phyloP scores from a whole-genome alignment of 768 basidiomycete species.

The Coprinopsis cinerea region DNA sequence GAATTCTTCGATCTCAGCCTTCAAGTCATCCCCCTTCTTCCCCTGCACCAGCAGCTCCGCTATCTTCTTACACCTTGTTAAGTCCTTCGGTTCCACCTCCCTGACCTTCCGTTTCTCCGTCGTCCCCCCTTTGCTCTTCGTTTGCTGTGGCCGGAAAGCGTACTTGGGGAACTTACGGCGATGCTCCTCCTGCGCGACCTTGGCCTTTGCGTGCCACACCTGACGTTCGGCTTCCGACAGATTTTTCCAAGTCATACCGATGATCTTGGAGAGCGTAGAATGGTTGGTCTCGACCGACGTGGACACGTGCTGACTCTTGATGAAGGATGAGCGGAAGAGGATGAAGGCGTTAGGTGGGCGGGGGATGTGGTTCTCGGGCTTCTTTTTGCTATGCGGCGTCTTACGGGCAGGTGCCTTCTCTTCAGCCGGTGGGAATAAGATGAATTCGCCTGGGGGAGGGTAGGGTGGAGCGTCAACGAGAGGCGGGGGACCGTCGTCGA shows the following conservation, averaged over 20 bases:
- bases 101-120: constrained; percentile 56
- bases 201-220: constrained; percentile 74
- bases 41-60: constrained; percentile 61
- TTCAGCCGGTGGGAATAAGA: constrained; percentile 54
- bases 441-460: constrained; percentile 28
- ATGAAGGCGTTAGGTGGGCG: constrained; percentile 86
- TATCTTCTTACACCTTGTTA: constrained; percentile 61
- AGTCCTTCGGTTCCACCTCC: constrained; percentile 63
- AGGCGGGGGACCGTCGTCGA: constrained; percentile 23
- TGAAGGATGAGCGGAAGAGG: constrained; percentile 79
- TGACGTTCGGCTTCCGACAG: constrained; percentile 71
- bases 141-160: constrained; percentile 67
- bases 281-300: constrained; percentile 78
- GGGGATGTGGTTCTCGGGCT: constrained; percentile 70
- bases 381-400: constrained; percentile 60
- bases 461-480: constrained; percentile 22
- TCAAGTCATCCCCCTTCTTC: constrained; percentile 52
- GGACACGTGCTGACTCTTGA: constrained; percentile 72
- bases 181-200: constrained; percentile 70
- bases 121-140: constrained; percentile 38
- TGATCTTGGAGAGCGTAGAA: constrained; percentile 79
- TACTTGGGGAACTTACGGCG: constrained; percentile 75
- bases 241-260: constrained; percentile 78
- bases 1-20: constrained; percentile 53
- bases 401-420: constrained; percentile 32